These are phyloP conservation scores for Gracilaria gracilis DNA, from an alignment of 23 red algal species.

Conservation along the genomic window DNA sequence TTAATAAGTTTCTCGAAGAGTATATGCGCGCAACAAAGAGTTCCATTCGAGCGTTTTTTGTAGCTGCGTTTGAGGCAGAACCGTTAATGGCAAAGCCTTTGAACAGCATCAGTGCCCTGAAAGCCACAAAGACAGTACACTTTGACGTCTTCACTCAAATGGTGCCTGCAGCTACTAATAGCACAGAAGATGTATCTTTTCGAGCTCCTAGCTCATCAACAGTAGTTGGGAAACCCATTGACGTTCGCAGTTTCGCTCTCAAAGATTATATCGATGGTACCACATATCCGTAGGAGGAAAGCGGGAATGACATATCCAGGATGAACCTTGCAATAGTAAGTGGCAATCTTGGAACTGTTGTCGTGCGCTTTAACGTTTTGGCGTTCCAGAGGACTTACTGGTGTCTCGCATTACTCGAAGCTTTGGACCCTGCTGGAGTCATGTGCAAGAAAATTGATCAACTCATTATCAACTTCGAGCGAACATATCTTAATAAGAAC, in stretches of 20 bases:
- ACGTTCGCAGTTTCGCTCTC: conserved; percentile 35
- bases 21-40: conserved; percentile 56
- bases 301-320: conserved; percentile 18
- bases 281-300: conserved; percentile 32
- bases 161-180: conserved; percentile 31
- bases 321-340: conserved; percentile 54
- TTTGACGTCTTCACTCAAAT: conserved; percentile 61
- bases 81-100: conserved; percentile 50
- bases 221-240: not conserved
- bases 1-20: conserved; percentile 53
- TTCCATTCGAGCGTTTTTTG: conserved; percentile 51
- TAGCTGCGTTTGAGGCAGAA: conserved; percentile 47
- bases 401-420: conserved; percentile 58
- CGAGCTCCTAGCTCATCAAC: not conserved
- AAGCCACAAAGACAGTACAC: conserved; percentile 11
- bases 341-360: conserved; percentile 53
- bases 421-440: conserved; percentile 25
- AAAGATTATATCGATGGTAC: conserved; percentile 27
- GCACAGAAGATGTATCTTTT: conserved; percentile 37
- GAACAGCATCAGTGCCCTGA: conserved; percentile 4
- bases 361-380: conserved; percentile 45
- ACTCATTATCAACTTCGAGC: conserved; percentile 47
- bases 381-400: conserved; percentile 19
- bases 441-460: conserved; percentile 60
- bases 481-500: conserved; percentile 4